Evolutionary conservation across 2,329 filamentous ascomycete genomes (phyloP), one percentile per base, ranked within the genome.

Genomic region (Thyridium curvatum): DNA sequence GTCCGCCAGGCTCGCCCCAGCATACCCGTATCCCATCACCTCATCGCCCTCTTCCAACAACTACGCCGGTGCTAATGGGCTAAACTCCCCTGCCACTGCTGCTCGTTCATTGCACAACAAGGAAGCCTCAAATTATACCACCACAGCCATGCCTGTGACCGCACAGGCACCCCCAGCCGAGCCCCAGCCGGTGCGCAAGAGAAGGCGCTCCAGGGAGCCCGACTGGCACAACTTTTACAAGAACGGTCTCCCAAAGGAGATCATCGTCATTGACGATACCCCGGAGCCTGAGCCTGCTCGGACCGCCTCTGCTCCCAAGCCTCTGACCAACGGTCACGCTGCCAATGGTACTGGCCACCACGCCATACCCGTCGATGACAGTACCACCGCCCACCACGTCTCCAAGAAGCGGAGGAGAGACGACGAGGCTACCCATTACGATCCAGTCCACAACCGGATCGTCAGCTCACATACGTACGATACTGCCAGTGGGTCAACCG

Each of bases 141-240:
- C 46, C 52, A 38, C 42, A 29, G 15, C 41, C 32, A 40, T 17
- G 31, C 30, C 30, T 36, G 17, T 49, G 55, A 38, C 53, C 56
- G 16, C 45, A 52, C 35, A 57, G 21, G 6, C 21, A 6, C 6
- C 21, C 56, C 38, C 49, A 58, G 34, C 46, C 18, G 58, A 60
- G 34, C 51, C 58, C 33, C 58, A 52, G 40, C 48, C 52, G 15
- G 46, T 51, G 28, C 54, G 69, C 47, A 79, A 79, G 56, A 68
- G 73, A 48, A 68, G 74, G 48, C 72, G 74, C 43, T 77, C 72
- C 45, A 74, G 73, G 58, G 72, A 79, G 48, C 84, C 85, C 36
- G 82, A 93, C 61, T 93, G 86, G 86, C 71, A 76, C 41, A 78
- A 74, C 47, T 93, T 90, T 56, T 91, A 90, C 61, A 84, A 83